Percentiles rank a stretch among this genome's conserved stretches.
Conservation (phyloP, 495 filamentous ascomycete genomes). For the Penicillium paxilli region DNA sequence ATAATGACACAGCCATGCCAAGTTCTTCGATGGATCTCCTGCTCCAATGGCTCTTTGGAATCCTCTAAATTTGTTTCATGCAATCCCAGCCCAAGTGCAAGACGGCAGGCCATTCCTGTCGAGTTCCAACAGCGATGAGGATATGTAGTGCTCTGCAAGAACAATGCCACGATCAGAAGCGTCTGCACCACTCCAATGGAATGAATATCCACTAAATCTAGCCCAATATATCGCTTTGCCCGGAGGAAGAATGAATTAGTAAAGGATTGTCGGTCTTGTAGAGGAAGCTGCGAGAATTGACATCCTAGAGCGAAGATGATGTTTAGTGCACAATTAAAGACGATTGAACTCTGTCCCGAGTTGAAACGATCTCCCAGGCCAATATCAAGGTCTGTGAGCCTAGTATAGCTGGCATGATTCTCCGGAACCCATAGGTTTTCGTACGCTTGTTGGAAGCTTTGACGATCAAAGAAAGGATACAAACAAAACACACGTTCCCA, state of each 20-base stretch:
- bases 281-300: slow-evolving; percentile 27
- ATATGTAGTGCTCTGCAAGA: slow-evolving; percentile 36
- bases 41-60: slow-evolving; percentile 18
- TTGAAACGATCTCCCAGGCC: slow-evolving; percentile 6
- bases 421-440: slow-evolving; percentile 23
- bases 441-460: slow-evolving; percentile 29
- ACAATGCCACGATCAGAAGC: slow-evolving; percentile 37
- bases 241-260: slow-evolving; percentile 36
- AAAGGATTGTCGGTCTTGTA: slow-evolving; percentile 15
- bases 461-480: slow-evolving; percentile 38
- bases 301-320: slow-evolving; percentile 39
- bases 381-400: slow-evolving; percentile 1
- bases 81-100: slow-evolving; percentile 39
- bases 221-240: slow-evolving; percentile 29
- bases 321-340: slow-evolving; percentile 38
- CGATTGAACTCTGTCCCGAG: slow-evolving; percentile 8
- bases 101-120: slow-evolving; percentile 34
- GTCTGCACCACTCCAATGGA: slow-evolving; percentile 35
- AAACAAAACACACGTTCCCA: slow-evolving; percentile 34
- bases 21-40: slow-evolving; percentile 34
- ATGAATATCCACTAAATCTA: slow-evolving; percentile 31
- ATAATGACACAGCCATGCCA: slow-evolving; percentile 46
- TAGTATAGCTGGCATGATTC: slow-evolving; percentile 1
- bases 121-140: slow-evolving; percentile 43
- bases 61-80: slow-evolving; percentile 13